phyloP scores from a whole-genome alignment of 345 rosid genomes.

The Lepidium sativum region DNA sequence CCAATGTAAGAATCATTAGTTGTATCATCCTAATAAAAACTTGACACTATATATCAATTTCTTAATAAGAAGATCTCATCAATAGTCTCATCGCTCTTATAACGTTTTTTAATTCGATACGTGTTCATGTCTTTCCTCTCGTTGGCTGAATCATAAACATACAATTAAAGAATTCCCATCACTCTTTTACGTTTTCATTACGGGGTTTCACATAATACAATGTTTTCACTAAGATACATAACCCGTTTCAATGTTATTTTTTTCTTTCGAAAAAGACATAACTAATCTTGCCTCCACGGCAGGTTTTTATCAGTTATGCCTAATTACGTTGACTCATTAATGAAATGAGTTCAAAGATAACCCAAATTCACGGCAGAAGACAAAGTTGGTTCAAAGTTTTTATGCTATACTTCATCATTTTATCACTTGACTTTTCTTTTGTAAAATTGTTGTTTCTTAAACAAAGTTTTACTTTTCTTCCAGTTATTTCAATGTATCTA shows the following conservation, averaged over 20 bases:
- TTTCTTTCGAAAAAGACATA: neutral
- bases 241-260: neutral
- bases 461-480: neutral
- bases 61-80: too few relatives aligned
- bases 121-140: too few relatives aligned
- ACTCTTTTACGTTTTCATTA: neutral
- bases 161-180: neutral
- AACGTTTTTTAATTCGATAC: too few relatives aligned
- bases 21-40: too few relatives aligned
- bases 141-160: neutral
- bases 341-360: neutral
- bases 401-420: neutral
- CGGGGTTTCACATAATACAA: neutral
- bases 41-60: too few relatives aligned
- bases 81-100: too few relatives aligned
- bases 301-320: neutral
- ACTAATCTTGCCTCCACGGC: neutral
- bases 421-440: neutral
- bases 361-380: neutral
- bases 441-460: neutral
- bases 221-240: neutral
- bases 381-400: too few relatives aligned
- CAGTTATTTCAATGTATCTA: too few relatives aligned
- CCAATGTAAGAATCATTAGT: too few relatives aligned
- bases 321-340: neutral